These are phyloP conservation scores for Starmerella apis DNA, from an alignment of 805 yeast genomes.

Conservation along the genomic window DNA sequence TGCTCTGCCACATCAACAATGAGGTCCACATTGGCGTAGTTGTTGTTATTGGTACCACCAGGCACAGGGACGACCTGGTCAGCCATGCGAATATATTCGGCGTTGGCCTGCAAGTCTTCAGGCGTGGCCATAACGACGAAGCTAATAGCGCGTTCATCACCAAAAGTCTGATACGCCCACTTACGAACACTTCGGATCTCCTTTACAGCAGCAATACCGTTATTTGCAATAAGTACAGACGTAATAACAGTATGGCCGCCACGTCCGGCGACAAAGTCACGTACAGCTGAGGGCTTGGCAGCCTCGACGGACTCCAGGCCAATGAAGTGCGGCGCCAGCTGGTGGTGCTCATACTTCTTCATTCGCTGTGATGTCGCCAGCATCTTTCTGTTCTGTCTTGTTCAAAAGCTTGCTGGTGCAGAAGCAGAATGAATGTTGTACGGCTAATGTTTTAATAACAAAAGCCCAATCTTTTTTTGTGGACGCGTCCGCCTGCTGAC, in stretches of 20 bases:
- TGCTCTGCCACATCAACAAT: conserved; percentile 97
- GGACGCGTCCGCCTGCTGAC: conserved; percentile 10
- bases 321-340: conserved; percentile 60
- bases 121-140: conserved; percentile 99
- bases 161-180: conserved; percentile 99
- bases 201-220: conserved; percentile 98
- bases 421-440: not conserved
- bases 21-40: conserved; percentile 94
- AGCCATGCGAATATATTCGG: conserved; percentile 98
- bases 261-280: conserved; percentile 71
- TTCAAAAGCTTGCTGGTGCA: not conserved
- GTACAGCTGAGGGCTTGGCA: conserved; percentile 62
- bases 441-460: not conserved
- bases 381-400: conserved; percentile 3
- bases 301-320: conserved; percentile 69
- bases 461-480: not conserved
- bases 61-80: conserved; percentile 98
- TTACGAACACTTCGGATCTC: conserved; percentile 94
- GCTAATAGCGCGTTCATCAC: conserved; percentile 83
- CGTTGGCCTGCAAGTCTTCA: conserved; percentile 93
- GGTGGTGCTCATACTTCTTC: conserved; percentile 27
- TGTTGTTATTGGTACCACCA: conserved; percentile 97
- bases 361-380: conserved; percentile 17
- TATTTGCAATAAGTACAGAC: conserved; percentile 80
- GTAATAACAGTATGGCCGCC: conserved; percentile 94